Evolutionary conservation across 1,139 yeast genomes (phyloP).

Genomic region (Protomyces inundatus): DNA sequence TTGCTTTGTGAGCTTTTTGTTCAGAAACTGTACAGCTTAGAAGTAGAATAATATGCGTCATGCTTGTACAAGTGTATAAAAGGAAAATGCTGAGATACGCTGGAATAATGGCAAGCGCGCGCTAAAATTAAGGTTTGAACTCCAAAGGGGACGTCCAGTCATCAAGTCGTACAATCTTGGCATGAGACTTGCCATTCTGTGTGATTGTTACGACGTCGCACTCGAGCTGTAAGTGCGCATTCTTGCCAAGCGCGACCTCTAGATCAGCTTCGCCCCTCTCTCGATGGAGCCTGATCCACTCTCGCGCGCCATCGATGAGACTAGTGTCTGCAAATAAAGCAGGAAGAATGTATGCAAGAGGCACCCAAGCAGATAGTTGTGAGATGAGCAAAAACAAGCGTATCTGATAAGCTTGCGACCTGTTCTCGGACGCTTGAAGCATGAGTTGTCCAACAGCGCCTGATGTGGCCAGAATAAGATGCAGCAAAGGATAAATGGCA

Average conservation of each 20-base stretch:
- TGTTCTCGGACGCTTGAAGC: slow-evolving; percentile 3
- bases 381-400: slow-evolving; percentile 8
- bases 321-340: slow-evolving; percentile 22
- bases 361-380: slow-evolving; percentile 17
- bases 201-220: neutral
- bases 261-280: slow-evolving; percentile 4
- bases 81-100: too few species aligned
- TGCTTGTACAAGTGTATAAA: too few species aligned
- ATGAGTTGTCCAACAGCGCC: slow-evolving; percentile 9
- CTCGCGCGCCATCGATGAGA: slow-evolving; percentile 10
- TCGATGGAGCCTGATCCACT: neutral
- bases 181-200: neutral
- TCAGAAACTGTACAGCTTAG: too few species aligned
- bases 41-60: too few species aligned
- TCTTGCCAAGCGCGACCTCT: slow-evolving; percentile 14
- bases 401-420: neutral
- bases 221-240: neutral
- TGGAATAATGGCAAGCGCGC: too few species aligned
- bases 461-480: slow-evolving; percentile 8
- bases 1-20: neutral
- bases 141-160: neutral
- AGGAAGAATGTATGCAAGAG: slow-evolving; percentile 15
- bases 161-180: neutral
- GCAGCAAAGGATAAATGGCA: slow-evolving; percentile 9
- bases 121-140: too few species aligned